A percentile compares a stretch with the other conserved stretches of the same genome.
Evolutionary conservation across 2,329 filamentous ascomycete species (phyloP).

Genomic region (Microsporum canis): DNA sequence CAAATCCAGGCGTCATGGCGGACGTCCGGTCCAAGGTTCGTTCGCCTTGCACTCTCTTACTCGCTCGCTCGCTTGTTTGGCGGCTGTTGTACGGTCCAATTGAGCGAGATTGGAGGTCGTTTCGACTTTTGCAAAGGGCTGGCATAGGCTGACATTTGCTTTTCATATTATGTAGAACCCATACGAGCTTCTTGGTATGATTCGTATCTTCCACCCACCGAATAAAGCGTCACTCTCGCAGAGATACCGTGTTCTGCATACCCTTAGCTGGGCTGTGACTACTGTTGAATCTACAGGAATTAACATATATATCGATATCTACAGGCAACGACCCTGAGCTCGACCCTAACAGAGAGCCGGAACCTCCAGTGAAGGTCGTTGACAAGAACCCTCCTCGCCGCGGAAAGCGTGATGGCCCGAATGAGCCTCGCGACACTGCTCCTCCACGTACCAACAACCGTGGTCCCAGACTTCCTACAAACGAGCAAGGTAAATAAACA

Average conservation of each 20-base stretch:
- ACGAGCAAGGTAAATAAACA: constrained; percentile 67
- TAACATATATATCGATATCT: not conserved
- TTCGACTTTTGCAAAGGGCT: not conserved
- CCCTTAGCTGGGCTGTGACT: no score
- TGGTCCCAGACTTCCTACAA: constrained; percentile 52
- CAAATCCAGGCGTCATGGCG: constrained; percentile 40
- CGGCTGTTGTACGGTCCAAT: constrained; percentile 9
- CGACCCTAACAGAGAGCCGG: constrained; percentile 61
- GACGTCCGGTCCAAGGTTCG: constrained; percentile 45
- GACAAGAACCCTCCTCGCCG: constrained; percentile 69
- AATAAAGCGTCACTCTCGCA: not conserved
- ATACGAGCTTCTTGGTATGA: constrained; percentile 92
- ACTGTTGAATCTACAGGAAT: not conserved
- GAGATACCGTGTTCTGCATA: not conserved
- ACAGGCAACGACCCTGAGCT: constrained; percentile 59
- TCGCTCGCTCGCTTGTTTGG: constrained; percentile 1
- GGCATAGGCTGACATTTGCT: constrained; percentile 15
- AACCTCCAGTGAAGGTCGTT: constrained; percentile 69
- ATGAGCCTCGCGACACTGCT: constrained; percentile 32
- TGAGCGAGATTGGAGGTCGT: constrained; percentile 6
- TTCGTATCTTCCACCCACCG: not conserved
- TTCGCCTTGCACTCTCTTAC: constrained; percentile 3
- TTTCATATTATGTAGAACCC: constrained; percentile 56
- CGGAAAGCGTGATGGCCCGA: constrained; percentile 78
- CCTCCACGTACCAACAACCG: constrained; percentile 22